Evolutionary conservation across 352 stramenopile species (phyloP), one percentile per base, ranked within the genome.

Genomic region (Saprolegnia diclina): DNA sequence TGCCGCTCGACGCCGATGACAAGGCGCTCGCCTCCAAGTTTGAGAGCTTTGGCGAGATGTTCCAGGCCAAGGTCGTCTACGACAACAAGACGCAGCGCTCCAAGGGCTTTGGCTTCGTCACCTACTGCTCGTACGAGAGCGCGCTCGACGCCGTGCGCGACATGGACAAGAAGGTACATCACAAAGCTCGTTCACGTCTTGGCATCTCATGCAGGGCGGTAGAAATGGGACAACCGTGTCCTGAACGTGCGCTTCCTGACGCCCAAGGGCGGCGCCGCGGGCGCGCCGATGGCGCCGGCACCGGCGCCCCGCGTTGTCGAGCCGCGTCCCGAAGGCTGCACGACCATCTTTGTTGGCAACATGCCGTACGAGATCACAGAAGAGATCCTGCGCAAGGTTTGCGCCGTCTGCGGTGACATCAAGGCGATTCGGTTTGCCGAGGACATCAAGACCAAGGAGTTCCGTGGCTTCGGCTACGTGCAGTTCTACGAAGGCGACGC

Each of bases 291-390:
- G 64, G 22, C 44, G 68, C 50, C 19, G 42, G 44, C 52, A 14
- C 69, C 71, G 1, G 76, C 80, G 0, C 68, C 71, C 6, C 89
- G 90, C 62, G 77, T 84, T 22, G 77, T 91, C 62, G 82, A 81
- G 0, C 83, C 80, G 4, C 77, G 81, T 46, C 93, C 93, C 0
- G 76, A 92, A 55, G 81, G 81, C 13, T 99, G 96, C 75, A 88
- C 79, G 32, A 97, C 85, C 16, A 72, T 99, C 13, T 98, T 98
- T 78, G 92, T 98, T 3, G 90, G 93, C 48, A 99, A 99, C 76
- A 74, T 99, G 67, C 89, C 96, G 1, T 99, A 99, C 75, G 81
- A 94, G 45, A 96, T 92, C 72, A 92, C 85, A 10, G 90, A 97
- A 45, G 87, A 98, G 35, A 81, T 94, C 50, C 57, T 94, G 69